Base-by-base conservation (phyloP, 2,329 filamentous ascomycete species). In the Alternaria gaisen region DNA sequence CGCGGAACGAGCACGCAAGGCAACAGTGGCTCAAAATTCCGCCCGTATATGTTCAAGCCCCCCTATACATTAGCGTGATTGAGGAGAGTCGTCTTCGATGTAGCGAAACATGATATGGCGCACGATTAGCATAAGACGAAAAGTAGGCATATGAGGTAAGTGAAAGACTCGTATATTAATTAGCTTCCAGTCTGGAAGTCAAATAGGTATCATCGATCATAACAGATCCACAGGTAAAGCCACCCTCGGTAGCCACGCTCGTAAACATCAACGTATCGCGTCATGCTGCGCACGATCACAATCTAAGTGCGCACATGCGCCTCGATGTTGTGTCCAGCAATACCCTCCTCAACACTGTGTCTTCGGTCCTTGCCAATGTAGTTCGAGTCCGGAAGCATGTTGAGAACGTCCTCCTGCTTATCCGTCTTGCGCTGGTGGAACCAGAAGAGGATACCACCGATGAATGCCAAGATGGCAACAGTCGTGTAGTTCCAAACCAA, bases 401-500 rank as follows among this genome's bases (percentile, higher is more conserved):
- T 93, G 66, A 90, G 80, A 69, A 83, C 81, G 75, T 93, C 91
- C 73, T 93, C 91, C 65, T 88, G 81, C 26, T 77, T 79, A 72
- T 93, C 91, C 10, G 90, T 81, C n/a, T 85, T 81, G 40, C 83
- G 80, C 81, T 90, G 91, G 71, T 84, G 86, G 70, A 89, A 75
- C 89, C 90, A 93, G 80, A 93, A 93, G 2, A 83, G 81, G 4
- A 83, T 63, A 24, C 88, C 89, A 36, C 88, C 90, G 8, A 88
- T 53, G 38, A 87, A 84, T 0, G 90, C 85, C 53, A 92, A 81
- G 58, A 87, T 80, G 6, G 89, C 87, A 18, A 91, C 84, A 18
- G 83, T 75, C 9, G 82, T 84, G 78, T 93, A 93, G 80, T 93
- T 91, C 88, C 89, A 92, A 4, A 90, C 85, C 40, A 91, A 81